Evolutionary conservation across 2,329 filamentous ascomycete species (phyloP).

Genomic region (Aspergillus brasiliensis): DNA sequence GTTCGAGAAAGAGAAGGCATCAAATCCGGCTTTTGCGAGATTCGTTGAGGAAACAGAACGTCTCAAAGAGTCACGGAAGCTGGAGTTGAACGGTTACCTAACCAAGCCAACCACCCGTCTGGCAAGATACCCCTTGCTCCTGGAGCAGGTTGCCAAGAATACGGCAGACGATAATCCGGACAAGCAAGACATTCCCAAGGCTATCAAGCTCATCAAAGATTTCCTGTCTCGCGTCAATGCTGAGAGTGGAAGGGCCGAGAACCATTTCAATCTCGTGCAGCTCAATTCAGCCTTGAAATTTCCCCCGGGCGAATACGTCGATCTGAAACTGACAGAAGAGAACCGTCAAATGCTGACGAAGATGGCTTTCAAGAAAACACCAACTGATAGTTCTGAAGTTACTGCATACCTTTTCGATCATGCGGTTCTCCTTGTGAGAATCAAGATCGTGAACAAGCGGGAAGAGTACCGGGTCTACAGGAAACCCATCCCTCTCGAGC

Average conservation of each 20-base stretch:
- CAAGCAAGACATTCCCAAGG: slow-evolving; percentile 88
- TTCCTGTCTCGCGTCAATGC: slow-evolving; percentile 86
- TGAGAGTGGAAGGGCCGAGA: slow-evolving; percentile 95
- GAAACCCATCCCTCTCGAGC: slow-evolving; percentile 90
- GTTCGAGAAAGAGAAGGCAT: slow-evolving; percentile 91
- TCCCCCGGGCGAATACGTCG: slow-evolving; percentile 84
- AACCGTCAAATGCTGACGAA: slow-evolving; percentile 93
- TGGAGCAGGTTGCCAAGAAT: slow-evolving; percentile 90
- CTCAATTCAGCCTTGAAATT: slow-evolving; percentile 92
- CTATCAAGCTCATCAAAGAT: slow-evolving; percentile 81
- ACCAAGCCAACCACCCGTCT: slow-evolving; percentile 96
- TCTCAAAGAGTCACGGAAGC: slow-evolving; percentile 91
- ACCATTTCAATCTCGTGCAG: slow-evolving; percentile 91
- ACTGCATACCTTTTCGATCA: slow-evolving; percentile 97
- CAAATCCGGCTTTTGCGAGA: slow-evolving; percentile 79
- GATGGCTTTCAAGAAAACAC: slow-evolving; percentile 87
- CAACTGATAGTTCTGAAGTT: slow-evolving; percentile 85
- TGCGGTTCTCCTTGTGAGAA: slow-evolving; percentile 84
- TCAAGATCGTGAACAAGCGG: slow-evolving; percentile 87
- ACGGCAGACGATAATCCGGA: slow-evolving; percentile 88
- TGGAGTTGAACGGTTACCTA: slow-evolving; percentile 95
- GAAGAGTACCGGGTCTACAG: slow-evolving; percentile 96
- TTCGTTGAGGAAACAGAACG: slow-evolving; percentile 97
- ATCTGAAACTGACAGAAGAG: slow-evolving; percentile 91
- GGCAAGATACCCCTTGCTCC: slow-evolving; percentile 85